A percentile compares a stretch with the other conserved stretches of the same genome.
Conservation (phyloP, 495 filamentous ascomycete species). For the Aspergillus coremiiformis region DNA sequence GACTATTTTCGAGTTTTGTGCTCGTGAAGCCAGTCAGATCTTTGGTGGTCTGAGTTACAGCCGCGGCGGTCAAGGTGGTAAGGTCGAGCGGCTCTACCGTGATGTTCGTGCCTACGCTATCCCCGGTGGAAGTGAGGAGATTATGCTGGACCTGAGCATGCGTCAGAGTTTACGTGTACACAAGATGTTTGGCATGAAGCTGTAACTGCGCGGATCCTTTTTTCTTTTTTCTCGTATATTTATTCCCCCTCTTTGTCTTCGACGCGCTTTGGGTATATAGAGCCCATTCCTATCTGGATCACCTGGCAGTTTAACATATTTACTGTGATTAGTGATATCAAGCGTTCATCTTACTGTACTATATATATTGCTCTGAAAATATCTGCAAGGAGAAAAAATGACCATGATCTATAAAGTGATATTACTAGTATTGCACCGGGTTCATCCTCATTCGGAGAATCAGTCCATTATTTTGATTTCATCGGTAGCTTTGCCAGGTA, state of each 20-base stretch:
- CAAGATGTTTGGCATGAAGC: conserved; percentile 90
- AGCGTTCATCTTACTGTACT: conserved; percentile 3
- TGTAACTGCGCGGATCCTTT: conserved; percentile 44
- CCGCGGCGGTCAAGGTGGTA: conserved; percentile 88
- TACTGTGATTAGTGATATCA: not conserved
- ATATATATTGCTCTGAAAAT: not conserved
- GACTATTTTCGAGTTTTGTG: conserved; percentile 93
- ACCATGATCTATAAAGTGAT: no score
- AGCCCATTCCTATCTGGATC: not conserved
- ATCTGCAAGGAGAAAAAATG: not conserved
- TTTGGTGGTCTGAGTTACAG: conserved; percentile 93
- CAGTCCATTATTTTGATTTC: no score
- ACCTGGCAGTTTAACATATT: not conserved
- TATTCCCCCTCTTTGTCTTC: not conserved
- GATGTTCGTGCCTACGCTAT: conserved; percentile 98
- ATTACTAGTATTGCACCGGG: no score
- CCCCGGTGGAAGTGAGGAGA: conserved; percentile 94
- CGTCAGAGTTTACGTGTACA: conserved; percentile 85
- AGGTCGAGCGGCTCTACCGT: conserved; percentile 90
- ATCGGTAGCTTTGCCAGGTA: no score
- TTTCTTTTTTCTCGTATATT: not conserved
- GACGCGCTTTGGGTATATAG: conserved; percentile 1
- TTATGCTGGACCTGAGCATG: conserved; percentile 97
- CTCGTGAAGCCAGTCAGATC: conserved; percentile 92
- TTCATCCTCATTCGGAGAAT: no score